Conservation (phyloP, 768 basidiomycete species). For the Pleurotus sapidus region DNA sequence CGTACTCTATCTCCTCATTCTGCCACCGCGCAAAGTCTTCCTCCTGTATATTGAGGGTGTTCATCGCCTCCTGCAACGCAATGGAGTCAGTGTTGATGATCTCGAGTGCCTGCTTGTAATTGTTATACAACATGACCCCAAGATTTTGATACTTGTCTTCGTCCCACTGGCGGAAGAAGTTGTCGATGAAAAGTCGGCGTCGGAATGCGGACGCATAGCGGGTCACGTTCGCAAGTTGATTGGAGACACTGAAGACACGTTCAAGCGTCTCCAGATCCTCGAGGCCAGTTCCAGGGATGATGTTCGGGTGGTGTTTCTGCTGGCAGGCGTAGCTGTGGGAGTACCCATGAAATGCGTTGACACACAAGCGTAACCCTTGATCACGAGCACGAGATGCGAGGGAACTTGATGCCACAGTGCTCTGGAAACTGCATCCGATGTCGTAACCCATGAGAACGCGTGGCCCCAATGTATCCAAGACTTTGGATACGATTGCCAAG, state of each 20-base stretch:
- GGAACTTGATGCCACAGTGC: slow-evolving; percentile 14
- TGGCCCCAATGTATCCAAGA: slow-evolving; percentile 14
- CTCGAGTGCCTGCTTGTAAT: slow-evolving; percentile 19
- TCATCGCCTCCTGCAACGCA: slow-evolving; percentile 6
- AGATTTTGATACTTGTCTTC: slow-evolving; percentile 28
- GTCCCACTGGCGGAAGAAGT: slow-evolving; percentile 31
- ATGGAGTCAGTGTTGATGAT: slow-evolving; percentile 11
- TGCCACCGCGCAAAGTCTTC: slow-evolving; percentile 3
- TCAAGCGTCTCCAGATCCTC: slow-evolving; percentile 32
- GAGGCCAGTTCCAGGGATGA: slow-evolving; percentile 25
- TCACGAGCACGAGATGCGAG: slow-evolving; percentile 5
- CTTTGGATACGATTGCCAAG: slow-evolving; percentile 13
- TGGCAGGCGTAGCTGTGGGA: slow-evolving; percentile 25
- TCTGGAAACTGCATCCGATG: slow-evolving; percentile 22
- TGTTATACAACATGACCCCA: slow-evolving; percentile 16
- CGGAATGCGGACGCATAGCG: slow-evolving; percentile 24
- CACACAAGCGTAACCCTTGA: slow-evolving; percentile 8
- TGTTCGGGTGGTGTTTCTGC: slow-evolving; percentile 24
- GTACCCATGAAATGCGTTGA: slow-evolving; percentile 17
- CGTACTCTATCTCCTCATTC: slow-evolving; percentile 3
- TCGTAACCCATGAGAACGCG: slow-evolving; percentile 15
- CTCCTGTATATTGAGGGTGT: neutral
- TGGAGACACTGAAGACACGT: slow-evolving; percentile 28
- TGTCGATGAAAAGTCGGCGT: slow-evolving; percentile 24
- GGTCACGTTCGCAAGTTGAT: slow-evolving; percentile 21